Percentiles rank a stretch among this genome's conserved stretches.
Evolutionary conservation across 176 grass and related monocot species (phyloP).

Genomic region (Paspalum notatum): DNA sequence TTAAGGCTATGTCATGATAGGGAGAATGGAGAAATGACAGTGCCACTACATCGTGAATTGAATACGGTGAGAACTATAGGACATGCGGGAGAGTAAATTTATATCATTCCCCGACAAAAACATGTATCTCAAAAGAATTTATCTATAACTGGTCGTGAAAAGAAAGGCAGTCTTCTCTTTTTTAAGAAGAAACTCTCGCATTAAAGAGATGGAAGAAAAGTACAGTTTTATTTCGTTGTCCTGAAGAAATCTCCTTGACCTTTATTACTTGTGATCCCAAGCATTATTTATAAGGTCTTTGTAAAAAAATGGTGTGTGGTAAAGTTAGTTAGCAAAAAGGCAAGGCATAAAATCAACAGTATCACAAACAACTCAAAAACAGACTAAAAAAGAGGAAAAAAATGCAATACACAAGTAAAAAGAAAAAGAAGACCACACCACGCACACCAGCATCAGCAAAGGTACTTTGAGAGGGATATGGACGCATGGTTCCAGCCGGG

Average conservation of each 20-base stretch:
- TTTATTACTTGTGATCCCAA: background rate
- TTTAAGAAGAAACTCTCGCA: background rate
- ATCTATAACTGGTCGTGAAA: background rate
- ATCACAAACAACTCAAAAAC: background rate
- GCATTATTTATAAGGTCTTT: too few relatives aligned
- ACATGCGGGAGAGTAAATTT: too few relatives aligned
- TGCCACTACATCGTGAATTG: too few relatives aligned
- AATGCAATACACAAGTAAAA: background rate
- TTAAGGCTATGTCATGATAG: too few relatives aligned
- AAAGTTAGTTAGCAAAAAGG: background rate
- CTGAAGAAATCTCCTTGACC: background rate
- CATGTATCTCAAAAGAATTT: background rate
- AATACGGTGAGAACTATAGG: too few relatives aligned
- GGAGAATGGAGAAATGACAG: too few relatives aligned
- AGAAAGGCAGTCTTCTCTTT: background rate
- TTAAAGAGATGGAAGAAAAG: background rate
- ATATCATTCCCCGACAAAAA: too few relatives aligned
- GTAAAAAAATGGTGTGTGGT: background rate
- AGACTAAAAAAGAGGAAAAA: background rate
- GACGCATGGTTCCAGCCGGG: constrained; percentile 23
- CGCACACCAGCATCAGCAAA: constrained; percentile 22
- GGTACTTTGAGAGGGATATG: constrained; percentile 26
- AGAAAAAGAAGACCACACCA: background rate
- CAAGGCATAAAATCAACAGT: background rate
- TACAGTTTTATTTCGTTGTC: background rate